These are phyloP conservation scores for Penicillium thymicola DNA, from an alignment of 2,329 filamentous ascomycete species.

Conservation along the genomic window DNA sequence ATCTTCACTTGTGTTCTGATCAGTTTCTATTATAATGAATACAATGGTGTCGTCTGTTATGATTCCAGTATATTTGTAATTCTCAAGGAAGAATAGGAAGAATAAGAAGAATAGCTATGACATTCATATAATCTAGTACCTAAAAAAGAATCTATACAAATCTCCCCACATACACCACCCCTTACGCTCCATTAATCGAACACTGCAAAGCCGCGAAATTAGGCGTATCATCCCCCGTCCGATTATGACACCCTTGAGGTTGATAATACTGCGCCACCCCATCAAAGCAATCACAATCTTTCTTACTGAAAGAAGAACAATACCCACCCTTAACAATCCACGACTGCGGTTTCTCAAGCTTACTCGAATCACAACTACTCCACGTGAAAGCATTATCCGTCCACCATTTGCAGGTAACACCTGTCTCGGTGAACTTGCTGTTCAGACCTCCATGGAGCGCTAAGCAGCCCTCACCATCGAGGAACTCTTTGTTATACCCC, in stretches of 20 bases:
- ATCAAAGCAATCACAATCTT: conserved; percentile 1
- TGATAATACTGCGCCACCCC: background rate
- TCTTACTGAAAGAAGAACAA: background rate
- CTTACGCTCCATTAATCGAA: background rate
- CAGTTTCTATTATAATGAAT: conserved; percentile 25
- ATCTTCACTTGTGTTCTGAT: conserved; percentile 6
- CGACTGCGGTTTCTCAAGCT: conserved; percentile 3
- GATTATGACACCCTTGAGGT: background rate
- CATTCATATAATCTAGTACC: no score
- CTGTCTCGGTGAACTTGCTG: background rate
- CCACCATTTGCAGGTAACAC: conserved; percentile 8
- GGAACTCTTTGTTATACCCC: background rate
- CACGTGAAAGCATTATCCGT: background rate
- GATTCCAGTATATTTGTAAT: background rate
- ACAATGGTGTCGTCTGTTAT: conserved; percentile 9
- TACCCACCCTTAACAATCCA: conserved; percentile 8
- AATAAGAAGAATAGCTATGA: no score
- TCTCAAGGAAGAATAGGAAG: no score
- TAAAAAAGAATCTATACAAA: background rate
- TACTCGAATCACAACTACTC: conserved; percentile 5
- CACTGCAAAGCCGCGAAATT: background rate
- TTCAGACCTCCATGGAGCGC: background rate
- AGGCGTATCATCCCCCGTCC: background rate
- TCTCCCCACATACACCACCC: background rate
- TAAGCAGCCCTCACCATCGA: background rate